Conservation (phyloP, 164 flowering plant genomes). For the Magnolia sinica region DNA sequence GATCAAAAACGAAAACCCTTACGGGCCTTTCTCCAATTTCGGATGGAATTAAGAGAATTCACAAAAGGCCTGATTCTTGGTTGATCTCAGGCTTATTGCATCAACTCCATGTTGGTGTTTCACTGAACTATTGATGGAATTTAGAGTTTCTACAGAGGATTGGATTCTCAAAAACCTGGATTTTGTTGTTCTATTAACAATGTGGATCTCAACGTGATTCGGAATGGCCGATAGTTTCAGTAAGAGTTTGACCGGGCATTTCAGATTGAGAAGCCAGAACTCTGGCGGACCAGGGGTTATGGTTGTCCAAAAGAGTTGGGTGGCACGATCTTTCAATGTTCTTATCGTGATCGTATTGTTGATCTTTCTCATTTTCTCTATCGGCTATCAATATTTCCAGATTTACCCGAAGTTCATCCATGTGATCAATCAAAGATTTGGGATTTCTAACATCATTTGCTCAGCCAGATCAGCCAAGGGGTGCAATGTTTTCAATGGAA, state of each 20-base stretch:
- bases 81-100: neutral
- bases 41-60: slow-evolving; percentile 1
- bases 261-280: slow-evolving; percentile 27
- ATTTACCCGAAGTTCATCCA: slow-evolving; percentile 45
- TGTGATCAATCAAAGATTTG: slow-evolving; percentile 29
- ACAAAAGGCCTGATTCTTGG: neutral
- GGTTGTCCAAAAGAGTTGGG: slow-evolving; percentile 27
- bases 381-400: slow-evolving; percentile 46
- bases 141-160: neutral
- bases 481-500: slow-evolving; percentile 73
- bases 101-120: neutral
- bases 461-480: slow-evolving; percentile 16
- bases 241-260: slow-evolving; percentile 37
- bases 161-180: too few species aligned
- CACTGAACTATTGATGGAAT: neutral
- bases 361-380: slow-evolving; percentile 36
- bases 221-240: slow-evolving; percentile 37
- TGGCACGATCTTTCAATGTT: slow-evolving; percentile 30
- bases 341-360: slow-evolving; percentile 35
- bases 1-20: too few species aligned
- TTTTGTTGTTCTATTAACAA: neutral
- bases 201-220: neutral
- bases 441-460: slow-evolving; percentile 11
- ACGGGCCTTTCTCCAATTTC: neutral
- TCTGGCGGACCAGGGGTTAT: slow-evolving; percentile 43